These are phyloP conservation scores for Piedraia hortae DNA, from an alignment of 2,329 filamentous ascomycete species.

Conservation along the genomic window DNA sequence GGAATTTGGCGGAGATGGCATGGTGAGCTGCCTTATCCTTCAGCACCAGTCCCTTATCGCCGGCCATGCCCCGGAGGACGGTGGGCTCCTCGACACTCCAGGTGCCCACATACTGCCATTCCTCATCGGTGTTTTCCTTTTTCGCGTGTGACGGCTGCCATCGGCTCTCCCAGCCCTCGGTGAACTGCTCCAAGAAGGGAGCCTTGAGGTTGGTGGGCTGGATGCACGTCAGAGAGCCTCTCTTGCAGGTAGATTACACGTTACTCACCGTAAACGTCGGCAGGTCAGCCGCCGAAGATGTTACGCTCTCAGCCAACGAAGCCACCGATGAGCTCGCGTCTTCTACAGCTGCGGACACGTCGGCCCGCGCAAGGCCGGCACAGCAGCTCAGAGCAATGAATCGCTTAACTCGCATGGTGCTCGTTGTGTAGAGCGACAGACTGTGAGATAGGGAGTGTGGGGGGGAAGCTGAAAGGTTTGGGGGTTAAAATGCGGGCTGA, in stretches of 20 bases:
- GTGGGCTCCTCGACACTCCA: conserved; percentile 90
- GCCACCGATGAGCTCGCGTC: conserved; percentile 31
- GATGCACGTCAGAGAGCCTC: conserved; percentile 1
- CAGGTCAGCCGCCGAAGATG: conserved; percentile 33
- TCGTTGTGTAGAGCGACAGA: no score
- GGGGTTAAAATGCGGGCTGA: no score
- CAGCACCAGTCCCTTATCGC: conserved; percentile 87
- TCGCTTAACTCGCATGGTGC: no score
- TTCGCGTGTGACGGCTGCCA: conserved; percentile 93
- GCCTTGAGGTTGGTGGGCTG: conserved; percentile 73
- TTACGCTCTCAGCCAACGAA: conserved; percentile 23
- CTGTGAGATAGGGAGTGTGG: no score
- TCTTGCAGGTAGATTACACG: no score
- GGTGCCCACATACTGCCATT: conserved; percentile 92
- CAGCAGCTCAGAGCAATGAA: conserved; percentile 42
- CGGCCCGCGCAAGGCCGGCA: conserved; percentile 43
- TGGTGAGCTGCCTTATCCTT: conserved; percentile 97
- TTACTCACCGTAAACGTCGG: conserved; percentile 79
- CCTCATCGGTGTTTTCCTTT: conserved; percentile 68
- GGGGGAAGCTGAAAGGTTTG: no score
- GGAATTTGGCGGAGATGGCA: conserved; percentile 97
- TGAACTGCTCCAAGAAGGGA: conserved; percentile 95
- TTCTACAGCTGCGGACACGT: conserved; percentile 39
- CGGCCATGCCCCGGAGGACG: conserved; percentile 73
- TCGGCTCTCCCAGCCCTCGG: conserved; percentile 70